Evolutionary conservation across 768 basidiomycete species (phyloP).

Genomic region (Cytidiella melzeri): DNA sequence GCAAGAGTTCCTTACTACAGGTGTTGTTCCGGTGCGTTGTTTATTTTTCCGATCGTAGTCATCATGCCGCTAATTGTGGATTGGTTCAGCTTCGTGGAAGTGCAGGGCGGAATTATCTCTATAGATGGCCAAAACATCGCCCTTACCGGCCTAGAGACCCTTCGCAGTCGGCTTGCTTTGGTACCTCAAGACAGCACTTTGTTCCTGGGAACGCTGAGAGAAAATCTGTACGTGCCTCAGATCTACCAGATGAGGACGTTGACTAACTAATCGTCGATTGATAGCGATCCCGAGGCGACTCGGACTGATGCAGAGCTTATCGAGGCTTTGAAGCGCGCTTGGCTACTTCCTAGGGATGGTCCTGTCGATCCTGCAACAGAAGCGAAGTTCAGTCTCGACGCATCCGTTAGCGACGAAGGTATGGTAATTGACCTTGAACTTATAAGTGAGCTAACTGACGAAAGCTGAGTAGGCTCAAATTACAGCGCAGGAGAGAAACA

Average conservation of each 20-base stretch:
- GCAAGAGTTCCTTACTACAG: slow-evolving; percentile 53
- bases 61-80: neutral
- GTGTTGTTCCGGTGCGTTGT: slow-evolving; percentile 43
- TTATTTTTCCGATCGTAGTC: neutral
- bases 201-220: slow-evolving; percentile 73
- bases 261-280: slow-evolving; percentile 64
- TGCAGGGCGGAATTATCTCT: slow-evolving; percentile 48
- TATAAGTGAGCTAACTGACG: neutral
- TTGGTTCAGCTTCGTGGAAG: slow-evolving; percentile 47
- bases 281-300: slow-evolving; percentile 47
- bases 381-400: slow-evolving; percentile 65
- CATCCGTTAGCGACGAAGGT: slow-evolving; percentile 60
- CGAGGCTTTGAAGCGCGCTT: slow-evolving; percentile 52
- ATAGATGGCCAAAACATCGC: slow-evolving; percentile 52
- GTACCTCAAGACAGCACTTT: slow-evolving; percentile 72
- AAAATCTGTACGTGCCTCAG: slow-evolving; percentile 46
- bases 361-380: slow-evolving; percentile 39
- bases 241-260: slow-evolving; percentile 22
- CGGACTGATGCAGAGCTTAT: slow-evolving; percentile 45
- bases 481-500: slow-evolving; percentile 79
- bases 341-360: slow-evolving; percentile 50
- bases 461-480: slow-evolving; percentile 31
- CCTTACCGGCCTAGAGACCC: slow-evolving; percentile 46
- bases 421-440: neutral
- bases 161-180: slow-evolving; percentile 51